phyloP scores from a whole-genome alignment of 192 early-diverging fungal genomes.

The Coemansia sp. region DNA sequence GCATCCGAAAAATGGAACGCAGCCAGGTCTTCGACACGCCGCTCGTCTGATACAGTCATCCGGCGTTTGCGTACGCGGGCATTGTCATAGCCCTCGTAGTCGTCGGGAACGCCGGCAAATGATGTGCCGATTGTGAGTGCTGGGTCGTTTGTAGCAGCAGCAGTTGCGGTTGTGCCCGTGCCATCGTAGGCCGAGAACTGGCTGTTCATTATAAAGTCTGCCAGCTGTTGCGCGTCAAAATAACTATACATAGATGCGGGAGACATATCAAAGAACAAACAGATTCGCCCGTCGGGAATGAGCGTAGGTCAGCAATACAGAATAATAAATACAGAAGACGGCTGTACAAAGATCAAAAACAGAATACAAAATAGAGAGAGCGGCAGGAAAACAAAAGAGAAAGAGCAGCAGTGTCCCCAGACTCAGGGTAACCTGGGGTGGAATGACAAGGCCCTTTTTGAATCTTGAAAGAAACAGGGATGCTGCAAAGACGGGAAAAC shows the following conservation, averaged over 20 bases:
- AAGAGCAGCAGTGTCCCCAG: background rate
- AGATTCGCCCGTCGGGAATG: background rate
- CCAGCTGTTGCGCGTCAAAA: constrained; percentile 52
- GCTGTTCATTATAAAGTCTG: constrained; percentile 53
- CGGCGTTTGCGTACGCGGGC: constrained; percentile 51
- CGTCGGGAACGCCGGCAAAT: constrained; percentile 22
- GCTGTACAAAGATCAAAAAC: constrained; percentile 6
- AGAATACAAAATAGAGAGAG: constrained; percentile 17
- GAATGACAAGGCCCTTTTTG: constrained; percentile 5
- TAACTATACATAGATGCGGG: constrained; percentile 51
- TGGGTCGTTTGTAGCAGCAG: constrained; percentile 24
- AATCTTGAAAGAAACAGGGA: constrained; percentile 3
- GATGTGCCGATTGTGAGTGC: constrained; percentile 23
- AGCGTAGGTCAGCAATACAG: constrained; percentile 3
- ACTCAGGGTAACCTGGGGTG: constrained; percentile 14
- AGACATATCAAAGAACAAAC: constrained; percentile 19
- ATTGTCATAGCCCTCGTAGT: constrained; percentile 50
- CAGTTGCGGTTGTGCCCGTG: constrained; percentile 18
- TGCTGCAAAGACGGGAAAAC: constrained; percentile 7
- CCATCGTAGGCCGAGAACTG: constrained; percentile 46
- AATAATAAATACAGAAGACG: background rate
- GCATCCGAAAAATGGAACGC: constrained; percentile 18
- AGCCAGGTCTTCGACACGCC: constrained; percentile 25
- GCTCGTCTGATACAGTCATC: constrained; percentile 42
- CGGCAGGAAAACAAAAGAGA: background rate